These are phyloP conservation scores for Auriscalpium microsporum DNA, from an alignment of 768 basidiomycete species.

Conservation along the genomic window DNA sequence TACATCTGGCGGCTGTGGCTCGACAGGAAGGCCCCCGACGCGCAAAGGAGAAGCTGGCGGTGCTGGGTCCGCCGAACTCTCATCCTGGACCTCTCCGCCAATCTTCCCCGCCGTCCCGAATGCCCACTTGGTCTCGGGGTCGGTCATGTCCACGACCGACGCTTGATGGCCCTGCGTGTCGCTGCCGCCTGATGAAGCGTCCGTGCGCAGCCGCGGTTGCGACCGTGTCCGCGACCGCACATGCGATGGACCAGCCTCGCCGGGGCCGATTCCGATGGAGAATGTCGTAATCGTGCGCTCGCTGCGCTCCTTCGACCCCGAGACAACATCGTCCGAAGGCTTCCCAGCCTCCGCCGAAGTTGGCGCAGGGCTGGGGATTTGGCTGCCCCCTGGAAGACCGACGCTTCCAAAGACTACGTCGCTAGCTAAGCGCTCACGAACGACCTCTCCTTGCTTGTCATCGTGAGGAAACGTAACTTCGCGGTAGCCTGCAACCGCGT, in stretches of 20 bases:
- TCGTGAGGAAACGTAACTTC: constrained; percentile 18
- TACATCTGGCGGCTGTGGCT: too few species aligned
- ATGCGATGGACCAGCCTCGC: constrained; percentile 24
- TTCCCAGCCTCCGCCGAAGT: constrained; percentile 1
- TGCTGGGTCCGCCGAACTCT: not conserved
- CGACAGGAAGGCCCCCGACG: too few species aligned
- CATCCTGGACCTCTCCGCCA: not conserved
- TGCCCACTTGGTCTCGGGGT: constrained; percentile 38
- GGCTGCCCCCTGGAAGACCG: constrained; percentile 2
- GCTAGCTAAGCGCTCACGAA: constrained; percentile 1
- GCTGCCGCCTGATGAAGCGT: not conserved
- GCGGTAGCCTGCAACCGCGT: constrained; percentile 29
- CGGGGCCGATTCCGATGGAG: constrained; percentile 37
- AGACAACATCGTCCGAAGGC: not conserved
- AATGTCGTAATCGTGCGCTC: constrained; percentile 24
- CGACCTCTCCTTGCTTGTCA: not conserved
- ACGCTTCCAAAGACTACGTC: constrained; percentile 15
- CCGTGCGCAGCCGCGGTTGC: constrained; percentile 5
- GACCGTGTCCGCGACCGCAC: constrained; percentile 25
- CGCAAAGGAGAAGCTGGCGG: too few species aligned
- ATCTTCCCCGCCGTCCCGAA: constrained; percentile 40
- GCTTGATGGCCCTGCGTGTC: constrained; percentile 4
- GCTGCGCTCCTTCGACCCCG: constrained; percentile 5
- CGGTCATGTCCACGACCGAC: constrained; percentile 27
- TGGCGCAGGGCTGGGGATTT: constrained; percentile 19